Evolutionary conservation across 305 asterid species (phyloP), one percentile per base, ranked within the genome.

Genomic region (Salvia sclarea): DNA sequence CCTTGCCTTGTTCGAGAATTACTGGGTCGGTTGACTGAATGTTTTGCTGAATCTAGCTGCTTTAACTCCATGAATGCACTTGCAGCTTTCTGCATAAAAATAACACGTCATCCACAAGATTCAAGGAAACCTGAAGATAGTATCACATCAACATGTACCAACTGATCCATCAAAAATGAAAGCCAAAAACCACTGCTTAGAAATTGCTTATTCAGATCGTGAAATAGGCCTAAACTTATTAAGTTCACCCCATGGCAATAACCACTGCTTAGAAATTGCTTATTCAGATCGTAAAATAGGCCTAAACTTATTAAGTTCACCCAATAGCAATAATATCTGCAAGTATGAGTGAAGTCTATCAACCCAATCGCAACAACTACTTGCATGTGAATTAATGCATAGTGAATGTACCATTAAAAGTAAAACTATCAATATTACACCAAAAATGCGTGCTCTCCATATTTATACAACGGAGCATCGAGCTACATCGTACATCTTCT

Each of bases 1-100:
- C 83, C 77, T 71, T 83, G 89, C 78, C 72, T 82, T 21, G 84
- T 58, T 30, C 86, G 80, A 74, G 92, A 85, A 77, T 84, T 86
- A 67, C 87, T 68, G 45, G 90, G 74, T 11, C 87, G 91, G 73
- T 73, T 83, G 56, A 79, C 80, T 45, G 73, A 70, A 28, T 55
- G 31, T 61, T 75, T 79, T 61, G 80, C 81, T 17, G 81, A 73
- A 33, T 77, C 81, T 35, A 83, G 83, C 76, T 87, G 94, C 17
- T 85, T 77, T 69, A 91, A 68, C 63, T 66, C 79, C 54, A 75
- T 76, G 49, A 92, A 85, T 67, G 95, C 96, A 65, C 54, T 66
- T 30, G 80, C 73, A 52, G 95, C 96, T 82, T 84, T 78, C 96
- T 92, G 87, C 80, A 82, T 70, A 33, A 38, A 66, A 53, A 14